Evolutionary conservation across 441 rosid species (phyloP).

Genomic region (Jatropha multifida): DNA sequence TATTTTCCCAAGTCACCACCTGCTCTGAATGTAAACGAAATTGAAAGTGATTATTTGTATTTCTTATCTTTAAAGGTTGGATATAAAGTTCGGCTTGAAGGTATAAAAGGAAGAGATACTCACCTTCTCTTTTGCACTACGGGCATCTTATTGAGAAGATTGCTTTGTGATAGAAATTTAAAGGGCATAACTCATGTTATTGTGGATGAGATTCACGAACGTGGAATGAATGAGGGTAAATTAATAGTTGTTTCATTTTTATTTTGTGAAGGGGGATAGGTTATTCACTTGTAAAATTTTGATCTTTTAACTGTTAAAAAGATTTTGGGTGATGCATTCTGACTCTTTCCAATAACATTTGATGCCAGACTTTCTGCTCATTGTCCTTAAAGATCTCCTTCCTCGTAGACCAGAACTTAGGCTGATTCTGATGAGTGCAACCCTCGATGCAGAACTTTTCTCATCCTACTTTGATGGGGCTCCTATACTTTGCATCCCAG

Average conservation of each 20-base stretch:
- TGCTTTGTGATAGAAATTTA: slow-evolving; percentile 81
- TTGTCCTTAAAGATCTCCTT: slow-evolving; percentile 88
- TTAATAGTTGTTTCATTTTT: slow-evolving; percentile 19
- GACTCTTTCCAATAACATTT: slow-evolving; percentile 32
- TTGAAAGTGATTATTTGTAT: slow-evolving; percentile 14
- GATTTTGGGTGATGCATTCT: slow-evolving; percentile 19
- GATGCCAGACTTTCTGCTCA: slow-evolving; percentile 80
- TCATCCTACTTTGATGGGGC: slow-evolving; percentile 85
- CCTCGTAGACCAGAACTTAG: slow-evolving; percentile 78
- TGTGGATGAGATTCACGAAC: slow-evolving; percentile 97
- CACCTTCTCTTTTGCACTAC: slow-evolving; percentile 92
- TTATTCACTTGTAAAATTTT: background rate
- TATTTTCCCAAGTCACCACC: slow-evolving; percentile 20
- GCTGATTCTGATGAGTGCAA: slow-evolving; percentile 93
- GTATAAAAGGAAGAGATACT: slow-evolving; percentile 81
- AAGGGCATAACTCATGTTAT: slow-evolving; percentile 86
- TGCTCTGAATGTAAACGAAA: slow-evolving; percentile 18
- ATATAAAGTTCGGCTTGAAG: slow-evolving; percentile 89
- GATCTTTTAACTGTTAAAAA: background rate
- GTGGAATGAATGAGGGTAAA: slow-evolving; percentile 97
- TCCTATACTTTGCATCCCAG: slow-evolving; percentile 71
- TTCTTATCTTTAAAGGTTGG: slow-evolving; percentile 61
- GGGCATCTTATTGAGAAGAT: slow-evolving; percentile 89
- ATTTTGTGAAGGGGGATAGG: background rate
- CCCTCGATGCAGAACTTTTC: slow-evolving; percentile 88